phyloP scores from a whole-genome alignment of 148 eudicot species.

The Linanthus parryae region DNA sequence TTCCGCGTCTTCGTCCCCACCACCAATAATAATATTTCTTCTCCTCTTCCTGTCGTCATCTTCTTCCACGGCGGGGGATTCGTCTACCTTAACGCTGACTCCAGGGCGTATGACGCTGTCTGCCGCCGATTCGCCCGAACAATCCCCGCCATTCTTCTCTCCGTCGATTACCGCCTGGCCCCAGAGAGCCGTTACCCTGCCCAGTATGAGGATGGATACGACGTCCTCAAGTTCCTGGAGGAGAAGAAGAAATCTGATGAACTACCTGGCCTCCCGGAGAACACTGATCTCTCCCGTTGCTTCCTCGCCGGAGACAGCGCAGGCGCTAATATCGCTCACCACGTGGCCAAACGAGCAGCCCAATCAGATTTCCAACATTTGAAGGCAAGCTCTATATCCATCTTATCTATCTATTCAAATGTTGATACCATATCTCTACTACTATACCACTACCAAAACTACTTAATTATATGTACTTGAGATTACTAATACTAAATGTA shows the following conservation, averaged over 20 bases:
- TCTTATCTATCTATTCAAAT: too few relatives aligned
- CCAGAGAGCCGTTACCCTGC: conserved; percentile 70
- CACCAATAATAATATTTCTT: neutral
- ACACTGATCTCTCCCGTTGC: conserved; percentile 40
- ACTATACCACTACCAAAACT: neutral
- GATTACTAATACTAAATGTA: too few relatives aligned
- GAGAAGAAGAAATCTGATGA: conserved; percentile 1
- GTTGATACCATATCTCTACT: neutral
- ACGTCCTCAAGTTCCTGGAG: conserved; percentile 49
- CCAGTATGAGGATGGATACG: conserved; percentile 61
- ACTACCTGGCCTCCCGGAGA: conserved; percentile 26
- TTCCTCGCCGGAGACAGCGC: conserved; percentile 78
- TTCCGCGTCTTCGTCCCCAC: conserved; percentile 48
- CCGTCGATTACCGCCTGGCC: conserved; percentile 63
- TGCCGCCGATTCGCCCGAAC: conserved; percentile 54
- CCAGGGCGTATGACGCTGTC: conserved; percentile 51
- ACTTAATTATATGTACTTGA: neutral
- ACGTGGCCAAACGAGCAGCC: conserved; percentile 30
- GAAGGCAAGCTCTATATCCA: too few relatives aligned
- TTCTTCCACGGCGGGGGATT: conserved; percentile 84
- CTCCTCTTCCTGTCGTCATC: conserved; percentile 29
- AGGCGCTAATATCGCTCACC: conserved; percentile 71
- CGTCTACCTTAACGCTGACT: conserved; percentile 35
- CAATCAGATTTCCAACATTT: conserved; percentile 19
- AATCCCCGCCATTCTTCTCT: conserved; percentile 41